Percentiles rank a stretch among this genome's conserved stretches.
Evolutionary conservation across 2,329 filamentous ascomycete species (phyloP).

Genomic region (Pseudocercospora ulei): DNA sequence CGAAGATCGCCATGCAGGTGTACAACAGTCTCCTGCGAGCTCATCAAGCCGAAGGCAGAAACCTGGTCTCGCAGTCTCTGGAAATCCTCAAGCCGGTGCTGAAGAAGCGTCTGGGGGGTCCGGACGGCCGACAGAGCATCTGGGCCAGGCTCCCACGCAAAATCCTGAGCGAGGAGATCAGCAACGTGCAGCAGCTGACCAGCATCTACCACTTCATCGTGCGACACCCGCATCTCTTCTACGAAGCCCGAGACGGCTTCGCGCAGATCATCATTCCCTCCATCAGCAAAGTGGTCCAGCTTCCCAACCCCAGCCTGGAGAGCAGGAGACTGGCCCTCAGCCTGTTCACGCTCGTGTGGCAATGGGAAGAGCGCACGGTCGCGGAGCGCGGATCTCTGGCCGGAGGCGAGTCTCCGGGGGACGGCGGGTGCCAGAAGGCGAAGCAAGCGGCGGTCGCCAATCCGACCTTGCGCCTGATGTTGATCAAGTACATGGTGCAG

Average conservation of each 20-base stretch:
- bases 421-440: slow-evolving; percentile 18
- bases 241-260: slow-evolving; percentile 86
- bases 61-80: slow-evolving; percentile 84
- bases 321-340: slow-evolving; percentile 84
- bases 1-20: slow-evolving; percentile 91
- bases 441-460: slow-evolving; percentile 36
- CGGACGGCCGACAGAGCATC: slow-evolving; percentile 62
- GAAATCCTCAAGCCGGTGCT: slow-evolving; percentile 92
- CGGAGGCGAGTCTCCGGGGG: slow-evolving; percentile 24
- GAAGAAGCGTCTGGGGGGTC: slow-evolving; percentile 66
- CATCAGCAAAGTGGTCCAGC: slow-evolving; percentile 73
- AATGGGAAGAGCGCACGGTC: slow-evolving; percentile 80
- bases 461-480: slow-evolving; percentile 57
- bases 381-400: slow-evolving; percentile 45
- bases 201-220: slow-evolving; percentile 97
- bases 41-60: slow-evolving; percentile 87
- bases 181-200: slow-evolving; percentile 90
- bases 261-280: slow-evolving; percentile 79
- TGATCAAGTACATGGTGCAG: slow-evolving; percentile 90
- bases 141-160: slow-evolving; percentile 87
- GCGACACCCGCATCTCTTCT: slow-evolving; percentile 84
- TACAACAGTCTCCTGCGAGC: slow-evolving; percentile 85
- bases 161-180: slow-evolving; percentile 85
- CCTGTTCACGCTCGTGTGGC: slow-evolving; percentile 81
- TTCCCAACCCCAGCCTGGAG: slow-evolving; percentile 77